A percentile compares a stretch with the other conserved stretches of the same genome.
Conservation (phyloP, 1,284 basidiomycete species). For the Leccinum angustisporum region DNA sequence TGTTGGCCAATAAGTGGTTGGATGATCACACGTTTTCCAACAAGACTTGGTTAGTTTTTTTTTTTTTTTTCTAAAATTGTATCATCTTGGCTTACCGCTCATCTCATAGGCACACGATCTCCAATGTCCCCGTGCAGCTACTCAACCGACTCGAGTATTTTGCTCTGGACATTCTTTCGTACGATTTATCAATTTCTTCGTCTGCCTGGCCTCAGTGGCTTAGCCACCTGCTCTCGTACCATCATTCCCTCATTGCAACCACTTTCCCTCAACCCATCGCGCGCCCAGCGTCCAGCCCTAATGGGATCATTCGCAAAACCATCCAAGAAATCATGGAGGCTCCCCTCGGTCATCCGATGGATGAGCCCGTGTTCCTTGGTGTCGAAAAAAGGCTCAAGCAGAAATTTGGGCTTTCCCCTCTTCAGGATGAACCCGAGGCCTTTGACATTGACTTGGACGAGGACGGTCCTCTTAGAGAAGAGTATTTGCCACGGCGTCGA, state of each 20-base stretch:
- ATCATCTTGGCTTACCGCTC: slow-evolving; percentile 6
- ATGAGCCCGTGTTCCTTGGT: slow-evolving; percentile 68
- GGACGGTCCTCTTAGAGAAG: slow-evolving; percentile 75
- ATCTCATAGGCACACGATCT: slow-evolving; percentile 69
- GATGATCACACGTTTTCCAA: slow-evolving; percentile 92
- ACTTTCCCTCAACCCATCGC: slow-evolving; percentile 73
- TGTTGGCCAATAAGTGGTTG: slow-evolving; percentile 90
- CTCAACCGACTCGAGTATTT: slow-evolving; percentile 71
- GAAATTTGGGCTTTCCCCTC: slow-evolving; percentile 43
- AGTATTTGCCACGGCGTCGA: slow-evolving; percentile 73
- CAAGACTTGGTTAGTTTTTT: slow-evolving; percentile 89
- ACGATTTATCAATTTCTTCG: slow-evolving; percentile 66
- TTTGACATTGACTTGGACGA: slow-evolving; percentile 77
- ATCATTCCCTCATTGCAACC: slow-evolving; percentile 57
- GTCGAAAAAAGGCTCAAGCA: slow-evolving; percentile 61
- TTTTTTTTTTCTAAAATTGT: background rate
- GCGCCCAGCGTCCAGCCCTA: slow-evolving; percentile 68
- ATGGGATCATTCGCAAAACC: slow-evolving; percentile 63
- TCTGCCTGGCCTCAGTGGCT: slow-evolving; percentile 72
- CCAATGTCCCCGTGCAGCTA: slow-evolving; percentile 64
- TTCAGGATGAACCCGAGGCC: slow-evolving; percentile 42
- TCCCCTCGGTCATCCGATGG: slow-evolving; percentile 37
- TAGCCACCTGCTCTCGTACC: slow-evolving; percentile 58
- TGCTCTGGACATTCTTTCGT: slow-evolving; percentile 64
- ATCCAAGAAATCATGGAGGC: slow-evolving; percentile 66